Evolutionary conservation across 2,329 filamentous ascomycete genomes (phyloP), one percentile per base, ranked within the genome.

Genomic region (Aspergillus niger): DNA sequence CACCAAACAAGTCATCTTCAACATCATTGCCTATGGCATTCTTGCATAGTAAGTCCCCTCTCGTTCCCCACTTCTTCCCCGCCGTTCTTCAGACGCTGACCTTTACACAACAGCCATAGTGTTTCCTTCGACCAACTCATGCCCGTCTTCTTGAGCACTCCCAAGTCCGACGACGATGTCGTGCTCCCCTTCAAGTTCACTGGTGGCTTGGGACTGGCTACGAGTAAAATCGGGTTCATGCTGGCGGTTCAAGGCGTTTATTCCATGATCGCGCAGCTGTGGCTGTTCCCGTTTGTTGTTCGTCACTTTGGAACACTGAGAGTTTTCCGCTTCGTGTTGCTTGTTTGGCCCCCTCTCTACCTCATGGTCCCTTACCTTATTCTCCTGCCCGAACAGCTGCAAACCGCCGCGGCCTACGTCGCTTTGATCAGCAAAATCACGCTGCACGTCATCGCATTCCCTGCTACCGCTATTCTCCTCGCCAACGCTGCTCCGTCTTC

Each of bases 81-180:
- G 47, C 13, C 10, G 8, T 15, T 5, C 15, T 28, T n/a, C 49
- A 51, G 36, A 67, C 82, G 61, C 67, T 67, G 54, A 69, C 71
- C 73, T 48, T 11, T 36, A 10, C 32, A 36, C 32, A 63, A 43
- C 70, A 97, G 93, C 80, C 94, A 98, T 79, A 97, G 94, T 11
- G 97, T 99, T 78, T 96, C 93, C 0, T 95, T 96, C 69, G 95
- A 99, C 77, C 91, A 97, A 72, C 85, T 98, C 52, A 88, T 98
- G 68, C 94, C 95, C 0, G 91, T 97, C 2, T 92, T 99, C 68
- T 86, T 99, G 72, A 94, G 91, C 75, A 91, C 91, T 48, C 74
- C 83, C 70, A 72, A 83, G 71, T 76, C 85, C 72, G 64, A 81
- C 28, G 74, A 77, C 15, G 68, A 77, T n/a, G 77, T 81, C 69